Evolutionary conservation across 2,329 filamentous ascomycete genomes (phyloP).

Genomic region (Calonectria naviculata): DNA sequence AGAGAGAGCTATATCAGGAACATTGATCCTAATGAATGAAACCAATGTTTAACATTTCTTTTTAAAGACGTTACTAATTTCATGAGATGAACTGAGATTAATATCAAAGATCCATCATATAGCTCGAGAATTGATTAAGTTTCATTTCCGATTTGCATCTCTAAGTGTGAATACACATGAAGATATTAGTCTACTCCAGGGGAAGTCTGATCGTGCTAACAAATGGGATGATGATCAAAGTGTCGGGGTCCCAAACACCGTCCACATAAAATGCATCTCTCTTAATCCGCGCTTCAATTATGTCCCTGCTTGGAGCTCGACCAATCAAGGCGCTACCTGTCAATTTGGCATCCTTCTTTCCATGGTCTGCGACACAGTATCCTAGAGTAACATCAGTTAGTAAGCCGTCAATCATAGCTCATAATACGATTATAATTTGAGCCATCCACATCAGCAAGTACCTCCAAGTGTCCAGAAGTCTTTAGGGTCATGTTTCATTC

Average conservation of each 20-base stretch:
- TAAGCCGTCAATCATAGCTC: background rate
- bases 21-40: too few species aligned
- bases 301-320: background rate
- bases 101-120: too few species aligned
- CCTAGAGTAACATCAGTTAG: background rate
- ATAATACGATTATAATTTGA: background rate
- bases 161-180: too few species aligned
- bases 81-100: too few species aligned
- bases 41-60: too few species aligned
- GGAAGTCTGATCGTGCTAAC: background rate
- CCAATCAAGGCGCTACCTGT: background rate
- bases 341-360: background rate
- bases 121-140: too few species aligned
- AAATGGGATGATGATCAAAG: background rate
- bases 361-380: background rate
- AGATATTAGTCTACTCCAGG: background rate
- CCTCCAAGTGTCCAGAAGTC: background rate
- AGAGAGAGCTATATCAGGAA: too few species aligned
- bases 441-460: background rate
- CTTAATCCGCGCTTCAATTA: background rate
- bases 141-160: too few species aligned
- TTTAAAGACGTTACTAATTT: too few species aligned
- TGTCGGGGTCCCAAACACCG: background rate
- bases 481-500: background rate
- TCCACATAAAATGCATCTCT: background rate